Evolutionary conservation across 2,329 filamentous ascomycete genomes (phyloP).

Genomic region (Hypoxylon sp.): DNA sequence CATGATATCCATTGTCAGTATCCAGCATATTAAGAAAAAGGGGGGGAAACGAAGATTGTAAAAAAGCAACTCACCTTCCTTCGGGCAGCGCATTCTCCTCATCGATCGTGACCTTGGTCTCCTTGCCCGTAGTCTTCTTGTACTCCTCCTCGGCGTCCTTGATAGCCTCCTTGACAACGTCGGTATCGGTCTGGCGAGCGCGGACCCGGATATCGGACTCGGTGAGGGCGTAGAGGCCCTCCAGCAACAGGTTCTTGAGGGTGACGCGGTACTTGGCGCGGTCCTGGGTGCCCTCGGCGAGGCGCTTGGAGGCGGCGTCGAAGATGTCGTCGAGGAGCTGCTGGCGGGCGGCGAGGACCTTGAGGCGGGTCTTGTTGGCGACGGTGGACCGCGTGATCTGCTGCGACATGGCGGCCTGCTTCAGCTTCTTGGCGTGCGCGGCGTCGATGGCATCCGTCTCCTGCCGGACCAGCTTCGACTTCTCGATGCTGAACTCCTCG

Average conservation of each 20-base stretch:
- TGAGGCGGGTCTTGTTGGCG: slow-evolving; percentile 93
- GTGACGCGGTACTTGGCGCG: slow-evolving; percentile 77
- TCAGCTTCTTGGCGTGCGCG: slow-evolving; percentile 98
- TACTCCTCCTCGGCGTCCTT: slow-evolving; percentile 82
- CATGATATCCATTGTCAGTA: slow-evolving; percentile 13
- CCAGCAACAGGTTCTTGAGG: slow-evolving; percentile 82
- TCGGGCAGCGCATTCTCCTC: slow-evolving; percentile 82
- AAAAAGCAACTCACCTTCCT: slow-evolving; percentile 83
- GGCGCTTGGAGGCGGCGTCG: slow-evolving; percentile 77
- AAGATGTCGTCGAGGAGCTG: slow-evolving; percentile 92
- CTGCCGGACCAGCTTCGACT: slow-evolving; percentile 96
- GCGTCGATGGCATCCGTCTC: slow-evolving; percentile 93
- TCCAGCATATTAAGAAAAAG: background rate
- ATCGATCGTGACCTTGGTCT: slow-evolving; percentile 75
- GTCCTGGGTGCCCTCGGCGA: slow-evolving; percentile 72
- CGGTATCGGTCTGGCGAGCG: slow-evolving; percentile 81
- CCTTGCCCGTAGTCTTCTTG: slow-evolving; percentile 77
- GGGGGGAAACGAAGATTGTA: background rate
- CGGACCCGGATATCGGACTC: slow-evolving; percentile 80
- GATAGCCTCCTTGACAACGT: slow-evolving; percentile 78
- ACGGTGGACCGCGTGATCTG: slow-evolving; percentile 97
- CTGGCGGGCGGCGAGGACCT: slow-evolving; percentile 86
- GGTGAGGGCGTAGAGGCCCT: slow-evolving; percentile 87
- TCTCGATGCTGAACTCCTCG: slow-evolving; percentile 98
- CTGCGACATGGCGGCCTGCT: slow-evolving; percentile 97